Evolutionary conservation across 768 basidiomycete genomes (phyloP), one percentile per base, ranked within the genome.

Genomic region (Tephrocybe sp.): DNA sequence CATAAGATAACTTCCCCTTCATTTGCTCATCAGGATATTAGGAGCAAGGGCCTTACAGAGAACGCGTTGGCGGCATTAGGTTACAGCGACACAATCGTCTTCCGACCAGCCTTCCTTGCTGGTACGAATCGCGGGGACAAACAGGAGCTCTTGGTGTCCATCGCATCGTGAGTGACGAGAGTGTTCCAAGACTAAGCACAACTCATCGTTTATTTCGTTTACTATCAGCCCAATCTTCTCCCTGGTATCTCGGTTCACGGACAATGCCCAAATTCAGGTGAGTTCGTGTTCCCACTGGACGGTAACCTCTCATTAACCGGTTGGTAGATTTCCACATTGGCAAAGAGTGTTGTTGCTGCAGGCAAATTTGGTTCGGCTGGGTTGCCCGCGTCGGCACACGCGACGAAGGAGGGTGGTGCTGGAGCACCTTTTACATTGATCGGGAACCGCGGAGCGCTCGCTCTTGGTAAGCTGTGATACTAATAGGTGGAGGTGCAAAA

Each of bases 21-120:
- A 38, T 33, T 41, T 31, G 21, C 41, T 30, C 47, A 52, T 49
- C 18, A 45, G 18, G 37, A 13, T 29, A 12, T 5, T 49, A 88
- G 84, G 74, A 83, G 79, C 57, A 90, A 91, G 65, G 90, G 86
- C 13, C 66, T 82, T 24, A 91, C 90, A 0, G 91, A 91, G 62
- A 68, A 77, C 39, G 84, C 68, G 0, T 71, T 92, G 16, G 84
- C 87, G 0, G 66, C 65, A 3, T 65, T 91, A 4, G 88, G 86
- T 9, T 91, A 91, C 61, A 60, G 69, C 11, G 87, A 91, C 45
- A 80, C 81, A 1, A 80, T 91, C 51, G 61, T 88, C 40, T 84
- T 90, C 63, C 77, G 86, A 16, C 88, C 91, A 2, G 79, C 60
- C 0, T 52, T 74, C n/a, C 64, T 91, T 11, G 65, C 62, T 7